Evolutionary conservation across 2,329 filamentous ascomycete genomes (phyloP).

Genomic region (Cladosporium sp.): DNA sequence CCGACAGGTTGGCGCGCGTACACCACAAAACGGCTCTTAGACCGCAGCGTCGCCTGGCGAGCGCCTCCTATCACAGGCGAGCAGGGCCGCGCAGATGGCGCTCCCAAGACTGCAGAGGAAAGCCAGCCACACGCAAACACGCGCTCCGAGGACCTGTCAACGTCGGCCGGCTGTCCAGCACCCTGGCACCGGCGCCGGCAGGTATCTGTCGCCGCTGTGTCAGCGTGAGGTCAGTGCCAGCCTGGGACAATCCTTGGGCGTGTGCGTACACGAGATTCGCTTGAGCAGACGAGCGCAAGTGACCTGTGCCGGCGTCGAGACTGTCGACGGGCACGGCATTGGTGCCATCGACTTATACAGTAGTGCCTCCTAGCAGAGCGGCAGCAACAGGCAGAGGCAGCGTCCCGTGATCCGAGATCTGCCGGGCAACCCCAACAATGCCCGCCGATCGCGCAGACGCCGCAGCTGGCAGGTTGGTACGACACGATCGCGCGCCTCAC

Average conservation of each 20-base stretch:
- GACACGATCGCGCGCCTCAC: neutral
- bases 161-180: constrained; percentile 5
- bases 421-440: neutral
- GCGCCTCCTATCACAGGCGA: constrained; percentile 4
- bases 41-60: neutral
- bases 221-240: constrained; percentile 9
- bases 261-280: neutral
- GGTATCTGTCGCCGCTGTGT: neutral
- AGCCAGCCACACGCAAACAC: constrained; percentile 8
- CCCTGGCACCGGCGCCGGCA: constrained; percentile 12
- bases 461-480: neutral
- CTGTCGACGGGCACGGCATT: neutral
- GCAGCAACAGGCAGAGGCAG: neutral
- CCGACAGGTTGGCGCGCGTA: neutral
- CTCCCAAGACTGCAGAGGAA: constrained; percentile 2
- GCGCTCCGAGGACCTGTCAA: constrained; percentile 6
- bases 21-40: constrained; percentile 2
- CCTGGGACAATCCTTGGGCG: neutral
- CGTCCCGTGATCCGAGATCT: neutral
- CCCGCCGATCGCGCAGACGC: neutral
- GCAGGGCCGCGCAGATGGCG: constrained; percentile 2
- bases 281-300: neutral
- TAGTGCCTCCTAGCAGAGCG: neutral
- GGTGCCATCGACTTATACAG: neutral
- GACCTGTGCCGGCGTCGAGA: neutral